Base-by-base conservation (phyloP, 441 rosid species). In the Jatropha multifida region DNA sequence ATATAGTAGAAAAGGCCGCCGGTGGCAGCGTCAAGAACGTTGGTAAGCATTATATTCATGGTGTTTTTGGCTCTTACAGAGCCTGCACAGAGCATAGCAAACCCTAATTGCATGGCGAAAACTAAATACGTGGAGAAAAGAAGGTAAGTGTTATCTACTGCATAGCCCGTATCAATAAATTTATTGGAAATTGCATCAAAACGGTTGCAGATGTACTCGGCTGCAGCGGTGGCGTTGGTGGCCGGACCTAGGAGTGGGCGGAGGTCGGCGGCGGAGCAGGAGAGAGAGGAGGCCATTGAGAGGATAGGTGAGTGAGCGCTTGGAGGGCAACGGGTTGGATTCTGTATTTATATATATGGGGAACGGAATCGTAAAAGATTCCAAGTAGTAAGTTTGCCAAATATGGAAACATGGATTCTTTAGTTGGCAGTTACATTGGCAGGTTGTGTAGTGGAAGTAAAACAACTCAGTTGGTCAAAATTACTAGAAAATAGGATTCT, bases 61-160 rank as follows among this genome's bases (percentile, higher is more conserved):
- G 85, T 85, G 83, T 82, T 85, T 62, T 86, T 86, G 72, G 87
- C 87, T 10, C 84, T 81, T 37, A 83, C 87, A 0, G 87, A 84
- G 52, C 87, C 87, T 32, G 89, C 86, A 71, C 89, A 86, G 41
- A 84, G 88, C 87, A 84, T 86, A 46, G 88, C 85, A 63, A 87
- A 87, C 66, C 90, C 88, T 15, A 85, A 82, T 83, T 83, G 87
- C 87, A 83, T 87, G 74, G 86, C 68, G 17, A 87, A 87, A 6
- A 87, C 87, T 62, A 87, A 84, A 72, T 87, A 83, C 14, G 87
- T 82, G 27, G 88, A 85, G 79, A 83, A 81, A 65, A 85, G 82
- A 38, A 85, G 86, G 82, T 81, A 85, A 2, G 86, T 87, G 63
- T 58, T 80, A 77, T 85, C 83, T 5, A 85, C 68, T 32, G 90